Conservation (phyloP, 805 yeast genomes). For the Cyberlindnera veronae region DNA sequence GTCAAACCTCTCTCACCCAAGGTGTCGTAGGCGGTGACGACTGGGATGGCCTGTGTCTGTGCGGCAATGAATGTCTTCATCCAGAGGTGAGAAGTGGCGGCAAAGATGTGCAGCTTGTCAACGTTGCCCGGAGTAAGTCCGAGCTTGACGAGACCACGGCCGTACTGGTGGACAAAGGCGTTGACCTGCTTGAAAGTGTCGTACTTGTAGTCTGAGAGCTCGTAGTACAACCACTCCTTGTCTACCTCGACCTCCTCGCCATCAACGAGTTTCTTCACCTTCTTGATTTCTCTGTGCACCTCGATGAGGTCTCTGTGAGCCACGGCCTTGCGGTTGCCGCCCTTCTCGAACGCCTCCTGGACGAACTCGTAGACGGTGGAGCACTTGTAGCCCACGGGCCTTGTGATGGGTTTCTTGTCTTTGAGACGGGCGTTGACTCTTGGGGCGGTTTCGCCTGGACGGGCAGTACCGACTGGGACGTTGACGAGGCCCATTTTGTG, state of each 20-base stretch:
- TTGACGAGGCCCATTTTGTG: conserved; percentile 31
- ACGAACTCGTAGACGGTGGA: conserved; percentile 69
- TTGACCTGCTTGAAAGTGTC: conserved; percentile 58
- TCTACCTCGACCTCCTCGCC: conserved; percentile 71
- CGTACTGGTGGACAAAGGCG: conserved; percentile 47
- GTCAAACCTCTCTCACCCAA: conserved; percentile 85
- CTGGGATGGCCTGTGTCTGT: conserved; percentile 73
- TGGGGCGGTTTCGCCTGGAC: conserved; percentile 79
- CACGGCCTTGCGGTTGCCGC: conserved; percentile 53
- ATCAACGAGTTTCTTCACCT: conserved; percentile 68
- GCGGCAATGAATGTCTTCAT: conserved; percentile 82
- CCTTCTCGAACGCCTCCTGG: conserved; percentile 54
- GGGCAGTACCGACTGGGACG: conserved; percentile 68
- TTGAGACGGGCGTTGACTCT: conserved; percentile 58
- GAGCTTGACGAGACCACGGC: conserved; percentile 70
- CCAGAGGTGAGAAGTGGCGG: conserved; percentile 87
- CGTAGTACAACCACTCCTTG: conserved; percentile 86
- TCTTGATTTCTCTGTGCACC: conserved; percentile 71
- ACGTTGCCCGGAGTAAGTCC: conserved; percentile 64
- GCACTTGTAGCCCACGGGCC: conserved; percentile 64
- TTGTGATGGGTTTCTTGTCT: conserved; percentile 41
- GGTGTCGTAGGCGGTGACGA: conserved; percentile 95
- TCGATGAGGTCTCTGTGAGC: conserved; percentile 80
- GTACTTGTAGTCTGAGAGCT: conserved; percentile 68
- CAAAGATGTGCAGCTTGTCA: conserved; percentile 77